Evolutionary conservation across 306 rosid species (phyloP), one percentile per base, ranked within the genome.

Genomic region (Cucurbita ficifolia): DNA sequence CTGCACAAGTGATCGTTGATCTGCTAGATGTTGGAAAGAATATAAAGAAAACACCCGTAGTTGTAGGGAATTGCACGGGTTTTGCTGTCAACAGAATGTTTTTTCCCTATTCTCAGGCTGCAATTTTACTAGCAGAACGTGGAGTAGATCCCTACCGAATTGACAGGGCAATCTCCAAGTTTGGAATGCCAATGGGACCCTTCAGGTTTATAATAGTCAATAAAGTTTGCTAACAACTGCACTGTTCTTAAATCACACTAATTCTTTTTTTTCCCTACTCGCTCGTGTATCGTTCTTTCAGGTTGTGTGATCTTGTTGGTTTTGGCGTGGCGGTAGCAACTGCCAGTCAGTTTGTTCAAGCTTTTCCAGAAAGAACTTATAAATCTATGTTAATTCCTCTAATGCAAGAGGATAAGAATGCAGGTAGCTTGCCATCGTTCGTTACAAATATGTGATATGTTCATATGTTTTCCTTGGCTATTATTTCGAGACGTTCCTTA

Each of bases 111-210:
- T 77, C 96, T 7, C 96, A 89, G 79, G 95, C 96, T 61, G 96
- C 73, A 51, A 75, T 89, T 59, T 81, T 94, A 81, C 99, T 94
- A 59, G 84, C 86, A 55, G 97, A 94, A 77, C 96, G 21, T 39
- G 99, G 99, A 55, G 75, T 87, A 36, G 95, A 94, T 80, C 84
- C 86, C 75, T 91, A 91, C 85, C 92, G 83, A 73, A 91, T 94
- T 59, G 97, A 91, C 78, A 84, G 58, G 70, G 92, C 75, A 48
- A 80, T 91, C 65, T 84, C 90, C 77, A 91, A 81, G 77, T 87
- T 87, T 38, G 91, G 88, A 63, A 92, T 94, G 97, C 97, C 99
- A 22, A 94, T 94, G 96, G 99, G 99, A 65, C 99, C 99, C 56
- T 94, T 94, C 86, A 94, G 99, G 99, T 94, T 78, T 73, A 10